Conservation (phyloP, 192 early-diverging fungal genomes). For the Linnemannia zychae region DNA sequence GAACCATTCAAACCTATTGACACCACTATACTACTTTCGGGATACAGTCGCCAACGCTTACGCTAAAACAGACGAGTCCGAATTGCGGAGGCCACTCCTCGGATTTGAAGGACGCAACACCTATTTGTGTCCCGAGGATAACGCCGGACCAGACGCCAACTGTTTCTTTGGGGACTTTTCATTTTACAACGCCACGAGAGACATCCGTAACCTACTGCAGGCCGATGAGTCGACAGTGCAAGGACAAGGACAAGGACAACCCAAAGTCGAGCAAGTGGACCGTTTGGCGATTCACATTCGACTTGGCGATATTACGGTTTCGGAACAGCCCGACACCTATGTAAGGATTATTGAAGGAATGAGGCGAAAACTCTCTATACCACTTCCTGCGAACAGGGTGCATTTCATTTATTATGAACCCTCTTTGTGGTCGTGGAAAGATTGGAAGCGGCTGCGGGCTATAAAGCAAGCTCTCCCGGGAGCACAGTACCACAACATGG, state of each 20-base stretch:
- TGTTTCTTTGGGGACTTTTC: constrained; percentile 15
- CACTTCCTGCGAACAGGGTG: neutral
- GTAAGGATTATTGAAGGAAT: constrained; percentile 16
- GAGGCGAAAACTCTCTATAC: constrained; percentile 14
- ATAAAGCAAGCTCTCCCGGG: constrained; percentile 6
- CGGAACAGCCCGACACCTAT: constrained; percentile 19
- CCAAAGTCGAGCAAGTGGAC: constrained; percentile 10
- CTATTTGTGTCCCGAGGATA: constrained; percentile 9
- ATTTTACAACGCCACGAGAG: constrained; percentile 24
- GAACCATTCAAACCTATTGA: neutral
- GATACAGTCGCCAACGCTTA: neutral
- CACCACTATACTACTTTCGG: neutral
- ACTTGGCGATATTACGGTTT: constrained; percentile 4
- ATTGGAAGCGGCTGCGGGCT: constrained; percentile 12
- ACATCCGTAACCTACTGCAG: constrained; percentile 11
- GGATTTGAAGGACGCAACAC: constrained; percentile 19
- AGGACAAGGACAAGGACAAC: constrained; percentile 10
- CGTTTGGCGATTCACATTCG: constrained; percentile 23
- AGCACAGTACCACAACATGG: constrained; percentile 14
- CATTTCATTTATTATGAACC: constrained; percentile 19
- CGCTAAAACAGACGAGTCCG: neutral
- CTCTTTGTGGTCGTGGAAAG: constrained; percentile 2
- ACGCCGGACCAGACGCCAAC: neutral
- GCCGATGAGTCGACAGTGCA: neutral
- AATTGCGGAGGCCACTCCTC: constrained; percentile 5